Conservation (phyloP, 169 alveolate species). For the Babesia sp. region DNA sequence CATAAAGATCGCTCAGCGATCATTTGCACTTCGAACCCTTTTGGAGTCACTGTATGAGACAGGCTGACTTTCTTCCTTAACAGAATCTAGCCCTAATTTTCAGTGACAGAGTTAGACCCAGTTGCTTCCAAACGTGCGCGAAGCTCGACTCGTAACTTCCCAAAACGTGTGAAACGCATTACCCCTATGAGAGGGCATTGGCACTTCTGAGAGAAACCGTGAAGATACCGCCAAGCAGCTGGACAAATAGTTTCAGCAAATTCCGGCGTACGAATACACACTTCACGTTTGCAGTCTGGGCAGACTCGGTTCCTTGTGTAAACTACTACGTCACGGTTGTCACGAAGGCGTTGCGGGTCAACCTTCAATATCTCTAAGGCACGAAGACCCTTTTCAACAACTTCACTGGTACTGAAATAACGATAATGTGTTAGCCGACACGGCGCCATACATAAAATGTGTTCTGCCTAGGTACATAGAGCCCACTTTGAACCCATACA, state of each 20-base stretch:
- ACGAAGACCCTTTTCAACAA: constrained; percentile 33
- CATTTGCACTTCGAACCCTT: too few relatives aligned
- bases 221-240: constrained; percentile 62
- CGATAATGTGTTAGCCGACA: background rate
- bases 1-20: too few relatives aligned
- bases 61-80: too few relatives aligned
- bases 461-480: background rate
- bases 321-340: constrained; percentile 59
- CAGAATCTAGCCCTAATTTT: too few relatives aligned
- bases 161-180: constrained; percentile 43
- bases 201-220: constrained; percentile 46
- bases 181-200: constrained; percentile 53
- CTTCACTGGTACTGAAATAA: constrained; percentile 12
- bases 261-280: constrained; percentile 29
- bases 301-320: constrained; percentile 60
- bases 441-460: constrained; percentile 9
- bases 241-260: constrained; percentile 47
- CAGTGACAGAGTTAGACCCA: too few relatives aligned
- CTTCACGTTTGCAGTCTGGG: constrained; percentile 36
- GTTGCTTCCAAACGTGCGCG: constrained; percentile 19
- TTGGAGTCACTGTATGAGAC: too few relatives aligned
- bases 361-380: constrained; percentile 26
- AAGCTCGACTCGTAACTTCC: constrained; percentile 39
- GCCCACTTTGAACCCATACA: too few relatives aligned
- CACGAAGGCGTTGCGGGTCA: constrained; percentile 25